Evolutionary conservation across 1,139 yeast genomes (phyloP), one percentile per base, ranked within the genome.

Genomic region (Blastobotrys capitulatus): DNA sequence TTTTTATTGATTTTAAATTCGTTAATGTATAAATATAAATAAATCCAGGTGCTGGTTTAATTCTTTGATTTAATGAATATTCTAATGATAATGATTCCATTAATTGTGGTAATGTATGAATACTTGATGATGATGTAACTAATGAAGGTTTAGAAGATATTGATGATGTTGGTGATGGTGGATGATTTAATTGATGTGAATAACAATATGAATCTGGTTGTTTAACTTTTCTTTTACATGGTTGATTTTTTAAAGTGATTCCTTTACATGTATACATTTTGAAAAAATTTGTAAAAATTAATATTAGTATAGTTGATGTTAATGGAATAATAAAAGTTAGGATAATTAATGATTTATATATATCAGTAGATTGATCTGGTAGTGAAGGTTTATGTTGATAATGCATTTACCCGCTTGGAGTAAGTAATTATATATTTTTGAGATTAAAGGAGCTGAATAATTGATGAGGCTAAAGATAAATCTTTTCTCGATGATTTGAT

Each of bases 1-100:
- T 26, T 7, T 22, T 37, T 18, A 37, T 37, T 4, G 15, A 7
- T 6, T 16, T 13, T 16, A 37, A 10, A 25, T 36, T 16, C 5
- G 32, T 22, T 26, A 62, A 50, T 1, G 65, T 58, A 51, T 62
- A 64, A 10, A 57, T 56, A 49, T 64, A 64, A 25, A 64, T 57
- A 46, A 49, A 64, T 2, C 67, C 67, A 16, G 49, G 53, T n/a
- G 54, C 44, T 39, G 53, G 32, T 34, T 48, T 47, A 27, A 50
- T 53, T n/a, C 16, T 38, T 36, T 15, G 12, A 36, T 34, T 36
- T 13, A 44, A 40, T 15, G 46, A 40, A 15, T 37, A 37, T 13
- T 52, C 38, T 8, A 51, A 18, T 1, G 52, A 42, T 37, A 55
- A 38, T 12, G 49, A 32, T 13, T 49, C 38, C 48, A 55, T 44